Evolutionary conservation across 1,284 basidiomycete genomes (phyloP).

Genomic region (Takashimella tepidaria): DNA sequence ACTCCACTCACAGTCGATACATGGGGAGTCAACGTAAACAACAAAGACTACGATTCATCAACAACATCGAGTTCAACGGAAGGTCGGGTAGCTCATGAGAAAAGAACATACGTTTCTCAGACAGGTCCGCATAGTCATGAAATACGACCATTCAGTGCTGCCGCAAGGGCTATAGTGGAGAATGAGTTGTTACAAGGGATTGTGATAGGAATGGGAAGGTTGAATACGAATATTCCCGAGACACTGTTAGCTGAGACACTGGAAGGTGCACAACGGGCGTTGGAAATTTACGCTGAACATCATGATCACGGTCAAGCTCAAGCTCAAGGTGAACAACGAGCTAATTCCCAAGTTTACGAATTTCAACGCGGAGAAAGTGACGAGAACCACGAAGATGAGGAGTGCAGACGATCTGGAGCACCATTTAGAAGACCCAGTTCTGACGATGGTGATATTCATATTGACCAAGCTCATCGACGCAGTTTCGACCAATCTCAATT

Average conservation of each 20-base stretch:
- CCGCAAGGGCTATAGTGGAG: conserved; percentile 63
- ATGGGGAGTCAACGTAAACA: conserved; percentile 24
- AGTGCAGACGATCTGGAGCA: too few species aligned
- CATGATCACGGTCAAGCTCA: not conserved
- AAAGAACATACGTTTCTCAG: conserved; percentile 37
- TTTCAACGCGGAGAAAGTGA: too few species aligned
- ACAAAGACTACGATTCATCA: not conserved
- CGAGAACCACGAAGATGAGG: too few species aligned
- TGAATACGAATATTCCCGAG: conserved; percentile 55
- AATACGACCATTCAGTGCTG: conserved; percentile 52
- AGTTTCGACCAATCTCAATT: not conserved
- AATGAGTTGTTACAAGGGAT: conserved; percentile 75
- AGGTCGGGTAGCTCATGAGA: too few species aligned
- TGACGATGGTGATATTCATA: not conserved
- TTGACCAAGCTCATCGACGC: not conserved
- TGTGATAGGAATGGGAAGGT: conserved; percentile 76
- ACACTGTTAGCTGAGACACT: conserved; percentile 24
- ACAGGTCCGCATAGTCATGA: conserved; percentile 44
- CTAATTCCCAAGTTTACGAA: too few species aligned
- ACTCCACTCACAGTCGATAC: conserved; percentile 29
- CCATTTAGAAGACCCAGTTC: not conserved
- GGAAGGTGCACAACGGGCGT: conserved; percentile 13
- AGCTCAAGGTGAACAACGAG: not conserved
- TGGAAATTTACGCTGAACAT: conserved; percentile 12
- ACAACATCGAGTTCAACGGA: not conserved